Percentiles rank a stretch among this genome's conserved stretches.
These are phyloP conservation scores for Citrullus amarus DNA, from an alignment of 306 rosid species.

Conservation along the genomic window DNA sequence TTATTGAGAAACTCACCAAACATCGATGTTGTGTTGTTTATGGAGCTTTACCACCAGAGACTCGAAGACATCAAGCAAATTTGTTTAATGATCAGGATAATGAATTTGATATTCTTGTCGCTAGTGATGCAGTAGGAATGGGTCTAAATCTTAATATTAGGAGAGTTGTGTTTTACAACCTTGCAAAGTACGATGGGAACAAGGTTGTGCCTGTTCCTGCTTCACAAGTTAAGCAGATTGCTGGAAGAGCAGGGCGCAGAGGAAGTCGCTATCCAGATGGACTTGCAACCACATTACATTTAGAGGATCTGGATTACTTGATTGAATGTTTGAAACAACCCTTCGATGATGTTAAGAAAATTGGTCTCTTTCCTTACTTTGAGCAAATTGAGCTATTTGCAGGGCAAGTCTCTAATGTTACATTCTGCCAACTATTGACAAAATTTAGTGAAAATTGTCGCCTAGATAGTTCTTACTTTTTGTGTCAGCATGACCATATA, in stretches of 20 bases:
- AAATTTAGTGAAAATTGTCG: constrained; percentile 66
- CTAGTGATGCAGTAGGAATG: constrained; percentile 98
- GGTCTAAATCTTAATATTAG: constrained; percentile 89
- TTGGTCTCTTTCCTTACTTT: constrained; percentile 68
- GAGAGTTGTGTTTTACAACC: constrained; percentile 71
- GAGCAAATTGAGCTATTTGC: constrained; percentile 87
- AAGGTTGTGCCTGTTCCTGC: constrained; percentile 70
- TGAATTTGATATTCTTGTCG: constrained; percentile 75
- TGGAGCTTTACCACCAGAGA: constrained; percentile 88
- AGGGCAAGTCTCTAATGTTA: constrained; percentile 38
- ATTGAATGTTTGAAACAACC: constrained; percentile 87
- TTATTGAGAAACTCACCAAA: constrained; percentile 67
- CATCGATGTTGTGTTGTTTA: constrained; percentile 82
- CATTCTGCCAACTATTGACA: constrained; percentile 51
- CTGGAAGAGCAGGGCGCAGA: constrained; percentile 94
- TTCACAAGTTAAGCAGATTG: constrained; percentile 89
- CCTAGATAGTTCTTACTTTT: constrained; percentile 70
- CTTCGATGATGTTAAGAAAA: constrained; percentile 49
- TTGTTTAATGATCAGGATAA: constrained; percentile 72
- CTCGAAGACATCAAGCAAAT: constrained; percentile 78
- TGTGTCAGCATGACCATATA: constrained; percentile 63
- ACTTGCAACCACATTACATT: constrained; percentile 64
- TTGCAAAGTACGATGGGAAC: constrained; percentile 80
- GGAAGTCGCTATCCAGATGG: constrained; percentile 87
- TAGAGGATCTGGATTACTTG: constrained; percentile 76